Evolutionary conservation across 805 yeast genomes (phyloP).

Genomic region (Lachancea nothofagi): DNA sequence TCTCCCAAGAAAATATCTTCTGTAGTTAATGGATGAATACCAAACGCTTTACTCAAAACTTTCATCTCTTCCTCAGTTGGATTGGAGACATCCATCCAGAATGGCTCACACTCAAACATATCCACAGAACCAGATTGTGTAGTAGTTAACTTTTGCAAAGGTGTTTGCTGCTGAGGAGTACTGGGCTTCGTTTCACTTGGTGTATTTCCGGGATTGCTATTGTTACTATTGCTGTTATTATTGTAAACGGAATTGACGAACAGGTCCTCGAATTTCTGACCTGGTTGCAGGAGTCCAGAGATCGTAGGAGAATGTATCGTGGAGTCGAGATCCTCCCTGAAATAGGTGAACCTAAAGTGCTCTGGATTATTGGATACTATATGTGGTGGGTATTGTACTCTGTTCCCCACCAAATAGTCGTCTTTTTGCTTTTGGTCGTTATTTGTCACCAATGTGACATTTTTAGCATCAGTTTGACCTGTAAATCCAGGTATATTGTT

Average conservation of each 20-base stretch:
- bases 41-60: conserved; percentile 81
- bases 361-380: conserved; percentile 43
- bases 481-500: conserved; percentile 10
- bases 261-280: conserved; percentile 54
- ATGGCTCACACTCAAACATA: conserved; percentile 50
- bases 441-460: conserved; percentile 2
- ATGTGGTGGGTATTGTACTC: conserved; percentile 40
- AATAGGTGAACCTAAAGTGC: conserved; percentile 80
- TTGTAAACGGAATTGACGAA: conserved; percentile 45
- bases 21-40: conserved; percentile 92
- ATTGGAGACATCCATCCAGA: conserved; percentile 89
- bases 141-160: conserved; percentile 6
- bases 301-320: conserved; percentile 87
- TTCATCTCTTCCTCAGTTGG: conserved; percentile 98
- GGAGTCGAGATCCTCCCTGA: conserved; percentile 82
- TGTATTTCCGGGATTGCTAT: conserved; percentile 4
- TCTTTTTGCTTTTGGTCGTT: conserved; percentile 4
- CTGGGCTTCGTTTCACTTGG: conserved; percentile 11
- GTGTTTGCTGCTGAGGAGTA: conserved; percentile 9
- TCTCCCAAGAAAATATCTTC: conserved; percentile 93
- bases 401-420: conserved; percentile 26
- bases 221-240: not conserved
- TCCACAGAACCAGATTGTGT: conserved; percentile 14
- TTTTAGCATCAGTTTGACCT: conserved; percentile 7
- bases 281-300: conserved; percentile 68